Percentiles rank a stretch among this genome's conserved stretches.
Evolutionary conservation across 768 basidiomycete species (phyloP).

Genomic region (Trametes cinnabarina): DNA sequence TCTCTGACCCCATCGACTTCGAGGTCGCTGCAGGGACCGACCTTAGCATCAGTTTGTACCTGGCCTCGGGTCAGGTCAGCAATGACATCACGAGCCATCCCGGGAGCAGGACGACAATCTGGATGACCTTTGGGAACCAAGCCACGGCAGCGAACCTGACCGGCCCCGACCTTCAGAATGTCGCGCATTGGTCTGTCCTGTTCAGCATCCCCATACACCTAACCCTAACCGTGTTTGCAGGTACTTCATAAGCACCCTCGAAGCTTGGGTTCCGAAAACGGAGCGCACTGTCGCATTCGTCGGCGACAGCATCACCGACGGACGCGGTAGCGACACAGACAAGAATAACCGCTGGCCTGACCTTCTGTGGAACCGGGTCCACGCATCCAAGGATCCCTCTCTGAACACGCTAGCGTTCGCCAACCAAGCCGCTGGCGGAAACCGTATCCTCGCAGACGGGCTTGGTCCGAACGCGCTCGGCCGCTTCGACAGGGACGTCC

Average conservation of each 20-base stretch:
- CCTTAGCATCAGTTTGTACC: slow-evolving; percentile 42
- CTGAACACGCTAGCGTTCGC: slow-evolving; percentile 40
- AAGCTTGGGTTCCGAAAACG: slow-evolving; percentile 36
- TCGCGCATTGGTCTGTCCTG: slow-evolving; percentile 36
- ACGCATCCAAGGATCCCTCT: slow-evolving; percentile 27
- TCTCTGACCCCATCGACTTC: slow-evolving; percentile 46
- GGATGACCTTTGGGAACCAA: slow-evolving; percentile 37
- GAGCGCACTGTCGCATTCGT: slow-evolving; percentile 40
- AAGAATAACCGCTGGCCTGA: slow-evolving; percentile 53
- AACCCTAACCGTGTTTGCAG: slow-evolving; percentile 19
- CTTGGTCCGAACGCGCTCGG: slow-evolving; percentile 47
- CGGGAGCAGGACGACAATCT: slow-evolving; percentile 48
- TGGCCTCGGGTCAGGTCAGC: slow-evolving; percentile 39
- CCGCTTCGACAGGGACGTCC: slow-evolving; percentile 51
- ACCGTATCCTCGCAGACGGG: slow-evolving; percentile 49
- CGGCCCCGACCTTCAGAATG: slow-evolving; percentile 30
- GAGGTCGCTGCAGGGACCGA: slow-evolving; percentile 37
- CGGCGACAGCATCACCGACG: slow-evolving; percentile 55
- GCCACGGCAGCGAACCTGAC: slow-evolving; percentile 37
- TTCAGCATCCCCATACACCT: too few relatives aligned
- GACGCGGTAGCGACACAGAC: slow-evolving; percentile 45
- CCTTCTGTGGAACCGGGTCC: slow-evolving; percentile 42
- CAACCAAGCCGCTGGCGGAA: slow-evolving; percentile 54
- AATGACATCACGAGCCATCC: slow-evolving; percentile 47
- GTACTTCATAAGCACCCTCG: slow-evolving; percentile 46